These are phyloP conservation scores for Glycine tomentella DNA, from an alignment of 306 rosid species.

Conservation along the genomic window DNA sequence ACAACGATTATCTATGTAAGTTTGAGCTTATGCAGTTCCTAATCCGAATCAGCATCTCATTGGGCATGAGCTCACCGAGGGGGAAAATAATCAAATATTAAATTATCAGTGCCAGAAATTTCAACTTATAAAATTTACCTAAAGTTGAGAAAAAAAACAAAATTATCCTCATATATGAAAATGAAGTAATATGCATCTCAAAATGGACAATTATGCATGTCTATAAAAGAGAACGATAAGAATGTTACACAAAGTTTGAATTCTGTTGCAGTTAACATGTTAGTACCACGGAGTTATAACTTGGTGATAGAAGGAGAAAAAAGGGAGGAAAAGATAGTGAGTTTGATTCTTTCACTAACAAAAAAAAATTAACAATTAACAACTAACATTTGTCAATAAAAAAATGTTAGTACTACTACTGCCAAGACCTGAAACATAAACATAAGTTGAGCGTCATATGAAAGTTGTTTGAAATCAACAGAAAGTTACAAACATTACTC, in stretches of 20 bases:
- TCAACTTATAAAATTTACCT: background rate
- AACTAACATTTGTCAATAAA: too few relatives aligned
- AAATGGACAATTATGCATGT: background rate
- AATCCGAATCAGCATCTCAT: background rate
- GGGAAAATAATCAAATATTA: background rate
- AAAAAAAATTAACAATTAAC: too few relatives aligned
- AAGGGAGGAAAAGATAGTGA: too few relatives aligned
- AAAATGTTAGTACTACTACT: background rate
- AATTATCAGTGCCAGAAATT: background rate
- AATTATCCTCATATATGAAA: background rate
- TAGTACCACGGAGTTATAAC: too few relatives aligned
- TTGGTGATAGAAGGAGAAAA: too few relatives aligned
- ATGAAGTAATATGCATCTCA: background rate
- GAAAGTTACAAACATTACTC: background rate
- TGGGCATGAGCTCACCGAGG: background rate
- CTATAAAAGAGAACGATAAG: background rate
- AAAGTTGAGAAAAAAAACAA: background rate
- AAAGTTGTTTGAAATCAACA: background rate
- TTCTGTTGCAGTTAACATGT: background rate
- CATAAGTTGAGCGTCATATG: background rate
- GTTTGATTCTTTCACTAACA: too few relatives aligned
- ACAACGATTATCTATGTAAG: background rate
- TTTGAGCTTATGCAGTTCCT: slow-evolving; percentile 9
- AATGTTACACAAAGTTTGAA: background rate
- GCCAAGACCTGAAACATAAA: background rate